A percentile compares a stretch with the other conserved stretches of the same genome.
phyloP scores from a whole-genome alignment of 202 grass and related monocot genomes.

The Setaria italica region DNA sequence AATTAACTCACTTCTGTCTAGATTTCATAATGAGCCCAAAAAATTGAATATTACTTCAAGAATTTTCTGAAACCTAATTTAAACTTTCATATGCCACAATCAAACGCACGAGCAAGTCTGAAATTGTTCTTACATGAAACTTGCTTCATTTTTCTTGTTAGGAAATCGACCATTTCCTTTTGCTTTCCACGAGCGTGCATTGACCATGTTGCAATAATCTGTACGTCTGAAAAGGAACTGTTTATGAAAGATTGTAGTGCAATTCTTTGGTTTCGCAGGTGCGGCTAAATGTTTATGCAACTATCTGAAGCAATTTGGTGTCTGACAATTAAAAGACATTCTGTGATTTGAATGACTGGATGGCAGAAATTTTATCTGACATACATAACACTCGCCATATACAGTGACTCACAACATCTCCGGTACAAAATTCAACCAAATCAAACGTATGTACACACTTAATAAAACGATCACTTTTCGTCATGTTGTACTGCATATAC shows the following conservation, averaged over 20 bases:
- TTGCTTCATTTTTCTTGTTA: background rate
- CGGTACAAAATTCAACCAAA: no score
- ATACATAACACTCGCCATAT: no score
- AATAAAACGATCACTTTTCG: no score
- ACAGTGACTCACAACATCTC: no score
- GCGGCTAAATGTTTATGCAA: background rate
- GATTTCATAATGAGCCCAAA: no score
- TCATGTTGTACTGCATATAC: no score
- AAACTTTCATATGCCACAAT: background rate
- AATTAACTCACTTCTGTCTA: background rate
- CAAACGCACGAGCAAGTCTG: background rate
- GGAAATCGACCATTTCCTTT: background rate
- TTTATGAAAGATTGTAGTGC: background rate
- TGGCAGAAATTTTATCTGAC: no score
- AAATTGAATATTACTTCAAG: no score
- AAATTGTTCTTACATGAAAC: background rate
- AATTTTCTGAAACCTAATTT: no score
- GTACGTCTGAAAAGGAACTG: background rate
- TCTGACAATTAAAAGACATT: background rate
- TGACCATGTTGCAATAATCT: background rate
- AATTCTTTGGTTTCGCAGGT: background rate
- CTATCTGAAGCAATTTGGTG: background rate
- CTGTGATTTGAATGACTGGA: background rate
- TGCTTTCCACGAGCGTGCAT: background rate
- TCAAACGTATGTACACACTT: no score